A percentile compares a stretch with the other conserved stretches of the same genome.
Conservation (phyloP, 192 early-diverging fungal species). For the Ramicandelaber brevisporus region DNA sequence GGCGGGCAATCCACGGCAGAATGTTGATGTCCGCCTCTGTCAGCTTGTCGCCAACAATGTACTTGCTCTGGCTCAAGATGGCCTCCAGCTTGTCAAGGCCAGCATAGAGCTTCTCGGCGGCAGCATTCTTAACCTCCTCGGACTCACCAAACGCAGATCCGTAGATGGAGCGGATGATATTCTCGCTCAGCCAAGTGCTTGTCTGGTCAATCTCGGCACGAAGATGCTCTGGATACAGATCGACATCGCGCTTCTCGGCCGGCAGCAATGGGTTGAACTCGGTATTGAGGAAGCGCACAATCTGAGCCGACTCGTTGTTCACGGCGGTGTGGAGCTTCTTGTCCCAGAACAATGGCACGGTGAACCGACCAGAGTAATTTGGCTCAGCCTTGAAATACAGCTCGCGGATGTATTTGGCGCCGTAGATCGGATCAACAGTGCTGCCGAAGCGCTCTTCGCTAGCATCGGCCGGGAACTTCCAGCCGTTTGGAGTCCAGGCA, state of each 20-base stretch:
- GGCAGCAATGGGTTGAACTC: conserved; percentile 53
- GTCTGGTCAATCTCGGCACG: conserved; percentile 51
- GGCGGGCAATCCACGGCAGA: conserved; percentile 81
- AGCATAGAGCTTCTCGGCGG: conserved; percentile 43
- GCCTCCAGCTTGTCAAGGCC: conserved; percentile 65
- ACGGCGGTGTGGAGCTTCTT: conserved; percentile 76
- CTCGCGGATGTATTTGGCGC: conserved; percentile 52
- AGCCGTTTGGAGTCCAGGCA: conserved; percentile 48
- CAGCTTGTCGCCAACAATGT: conserved; percentile 47
- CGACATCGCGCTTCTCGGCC: conserved; percentile 31
- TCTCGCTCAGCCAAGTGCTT: conserved; percentile 82
- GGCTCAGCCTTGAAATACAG: conserved; percentile 79
- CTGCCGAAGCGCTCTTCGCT: conserved; percentile 45
- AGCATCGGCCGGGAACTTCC: conserved; percentile 42
- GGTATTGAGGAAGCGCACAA: conserved; percentile 82
- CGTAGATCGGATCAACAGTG: conserved; percentile 47
- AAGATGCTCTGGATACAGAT: conserved; percentile 61
- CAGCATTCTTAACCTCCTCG: conserved; percentile 58
- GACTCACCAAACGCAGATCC: conserved; percentile 73
- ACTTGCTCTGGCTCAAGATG: conserved; percentile 41
- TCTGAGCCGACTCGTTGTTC: conserved; percentile 92
- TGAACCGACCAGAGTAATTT: conserved; percentile 44
- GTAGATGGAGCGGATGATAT: conserved; percentile 89
- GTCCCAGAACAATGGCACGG: conserved; percentile 94
- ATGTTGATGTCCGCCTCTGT: conserved; percentile 89